Evolutionary conservation across 495 filamentous ascomycete species (phyloP).

Genomic region (Tuber indicum): DNA sequence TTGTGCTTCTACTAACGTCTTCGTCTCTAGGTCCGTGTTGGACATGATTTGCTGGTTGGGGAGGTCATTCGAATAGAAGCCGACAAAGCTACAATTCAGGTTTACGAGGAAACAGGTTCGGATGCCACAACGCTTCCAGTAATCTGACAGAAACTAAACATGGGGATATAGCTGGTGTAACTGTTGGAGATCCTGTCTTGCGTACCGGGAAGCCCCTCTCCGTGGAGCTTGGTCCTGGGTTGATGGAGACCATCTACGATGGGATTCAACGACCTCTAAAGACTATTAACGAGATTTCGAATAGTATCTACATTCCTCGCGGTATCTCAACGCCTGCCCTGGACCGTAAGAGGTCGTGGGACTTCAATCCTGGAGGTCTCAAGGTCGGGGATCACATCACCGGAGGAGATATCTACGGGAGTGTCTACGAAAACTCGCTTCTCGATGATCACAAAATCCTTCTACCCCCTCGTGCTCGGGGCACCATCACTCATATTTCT

Average conservation of each 20-base stretch:
- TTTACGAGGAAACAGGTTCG: constrained; percentile 95
- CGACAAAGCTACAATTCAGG: constrained; percentile 94
- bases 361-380: constrained; percentile 73
- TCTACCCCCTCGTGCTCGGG: constrained; percentile 80
- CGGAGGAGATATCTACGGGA: constrained; percentile 90
- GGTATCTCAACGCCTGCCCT: constrained; percentile 85
- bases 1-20: constrained; percentile 27
- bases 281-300: constrained; percentile 65
- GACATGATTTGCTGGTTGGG: constrained; percentile 80
- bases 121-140: not conserved
- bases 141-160: constrained; percentile 22
- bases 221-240: constrained; percentile 90
- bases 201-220: constrained; percentile 91
- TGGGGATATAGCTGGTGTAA: constrained; percentile 67
- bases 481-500: constrained; percentile 85
- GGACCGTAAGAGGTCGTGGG: constrained; percentile 85
- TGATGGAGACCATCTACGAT: constrained; percentile 99
- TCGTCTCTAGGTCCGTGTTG: constrained; percentile 65
- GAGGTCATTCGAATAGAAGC: constrained; percentile 97
- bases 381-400: constrained; percentile 97
- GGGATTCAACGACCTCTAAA: constrained; percentile 93
- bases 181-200: constrained; percentile 85
- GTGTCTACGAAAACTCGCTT: constrained; percentile 91
- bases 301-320: constrained; percentile 94
- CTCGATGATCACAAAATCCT: constrained; percentile 92